Evolutionary conservation across 2,329 filamentous ascomycete genomes (phyloP), one percentile per base, ranked within the genome.

Genomic region (Arthroderma sp.): DNA sequence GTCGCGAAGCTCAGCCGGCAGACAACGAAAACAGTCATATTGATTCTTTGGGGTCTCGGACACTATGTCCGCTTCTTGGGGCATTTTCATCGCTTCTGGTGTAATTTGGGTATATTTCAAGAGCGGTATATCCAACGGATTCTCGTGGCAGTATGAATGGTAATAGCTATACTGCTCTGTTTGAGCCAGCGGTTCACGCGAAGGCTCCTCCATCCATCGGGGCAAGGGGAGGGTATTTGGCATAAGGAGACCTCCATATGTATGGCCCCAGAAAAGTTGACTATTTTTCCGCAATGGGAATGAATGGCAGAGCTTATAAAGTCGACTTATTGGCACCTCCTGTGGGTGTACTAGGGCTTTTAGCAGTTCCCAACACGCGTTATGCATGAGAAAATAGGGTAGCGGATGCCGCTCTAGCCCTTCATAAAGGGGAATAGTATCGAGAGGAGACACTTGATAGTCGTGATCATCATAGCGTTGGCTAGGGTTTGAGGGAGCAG

Each of bases 281-380:
- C 46, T 47, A 33, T n/a, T 33, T 11, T 29, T 31, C 15, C 42
- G 38, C 2, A 44, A 44, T 29, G 49, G 50, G 38, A 49, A 49
- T 7, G 52, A 54, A 7, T 47, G 46, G 36, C 48, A 53, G n/a
- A 54, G 47, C 36, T 52, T 45, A 43, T 55, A 55, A n/a, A 55
- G 36, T 4, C 41, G 45, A 22, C 50, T 39, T 22, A 53, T 47
- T 5, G 49, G 45, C 15, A 53, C 47, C 15, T 46, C 42, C 27
- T 42, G 27, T 3, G 52, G 52, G 31, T 46, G 38, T 27, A 50
- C 38, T 9, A 49, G 43, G 10, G 41, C 41, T 33, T 43, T 44
- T 6, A 55, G 41, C 7, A 53, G 9, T 43, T 46, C 36, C 53
- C 53, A 55, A 38, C 53, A 55, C 22, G 44, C 31, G 6, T 55